Base-by-base conservation (phyloP, 306 rosid species). In the Dalbergia oliveri region DNA sequence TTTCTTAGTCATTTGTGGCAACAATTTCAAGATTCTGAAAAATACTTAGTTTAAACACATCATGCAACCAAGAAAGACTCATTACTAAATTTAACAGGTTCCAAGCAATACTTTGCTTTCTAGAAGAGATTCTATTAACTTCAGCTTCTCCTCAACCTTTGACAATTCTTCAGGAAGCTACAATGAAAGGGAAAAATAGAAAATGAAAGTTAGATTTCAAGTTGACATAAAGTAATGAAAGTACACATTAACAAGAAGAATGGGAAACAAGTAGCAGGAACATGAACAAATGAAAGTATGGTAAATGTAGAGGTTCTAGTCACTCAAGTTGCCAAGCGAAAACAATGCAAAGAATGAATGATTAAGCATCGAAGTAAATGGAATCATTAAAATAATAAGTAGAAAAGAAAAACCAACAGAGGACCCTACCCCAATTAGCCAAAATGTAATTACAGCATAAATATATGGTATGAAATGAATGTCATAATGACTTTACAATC, bases 1-100 rank as follows among this genome's bases (percentile, higher is more conserved):
- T n/a, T n/a, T n/a, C n/a, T n/a, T n/a, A n/a, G n/a, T n/a, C n/a
- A n/a, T n/a, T n/a, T n/a, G n/a, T n/a, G n/a, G n/a, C n/a, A n/a
- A n/a, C n/a, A n/a, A 96, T 91, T 83, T 96, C 99, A 69, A 96
- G 99, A 89, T 96, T 96, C 99, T 96, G 94, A 84, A 67, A 82
- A 59, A 75, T 35, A 54, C 69, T 78, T 82, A 11, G 54, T 43
- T 78, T 82, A 26, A 73, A 81, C 65, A 57, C 8, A 67, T 15
- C 62, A 73, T 65, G 62, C 5, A 26, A 58, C 49, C 74, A 60
- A 78, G 11, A 70, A 35, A 72, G 12, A 15, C 64, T 5, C 69
- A 68, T 69, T 16, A 50, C 66, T 63, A 19, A 72, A 70, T 58
- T 69, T 60, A 70, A 82, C 45, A 58, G 83, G 86, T 57, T 77